Conservation (phyloP, 208 protist genomes). For the Crithidia thermophila region DNA sequence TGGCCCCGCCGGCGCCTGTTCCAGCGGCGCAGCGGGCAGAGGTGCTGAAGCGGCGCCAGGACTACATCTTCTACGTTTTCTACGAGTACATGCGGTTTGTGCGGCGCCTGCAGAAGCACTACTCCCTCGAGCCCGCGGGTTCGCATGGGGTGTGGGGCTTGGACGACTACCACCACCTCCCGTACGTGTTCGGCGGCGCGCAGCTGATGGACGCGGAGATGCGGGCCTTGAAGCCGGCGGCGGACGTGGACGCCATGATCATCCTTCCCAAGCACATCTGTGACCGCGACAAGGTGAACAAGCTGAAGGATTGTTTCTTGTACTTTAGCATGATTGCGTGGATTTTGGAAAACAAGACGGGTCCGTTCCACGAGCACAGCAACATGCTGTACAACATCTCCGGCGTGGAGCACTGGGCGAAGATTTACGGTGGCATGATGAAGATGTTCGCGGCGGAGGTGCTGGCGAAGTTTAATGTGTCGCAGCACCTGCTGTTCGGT, state of each 20-base stretch:
- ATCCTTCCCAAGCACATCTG: conserved; percentile 83
- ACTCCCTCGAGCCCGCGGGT: conserved; percentile 96
- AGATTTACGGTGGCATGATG: conserved; percentile 91
- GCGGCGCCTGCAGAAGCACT: conserved; percentile 83
- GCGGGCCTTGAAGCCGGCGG: conserved; percentile 25
- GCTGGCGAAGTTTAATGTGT: conserved; percentile 94
- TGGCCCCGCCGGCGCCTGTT: conserved; percentile 45
- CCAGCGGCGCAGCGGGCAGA: conserved; percentile 22
- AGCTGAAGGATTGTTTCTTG: conserved; percentile 48
- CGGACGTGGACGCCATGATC: conserved; percentile 47
- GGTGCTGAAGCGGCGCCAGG: conserved; percentile 52
- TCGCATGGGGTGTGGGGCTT: conserved; percentile 99
- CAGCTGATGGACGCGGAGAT: conserved; percentile 92
- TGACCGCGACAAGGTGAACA: conserved; percentile 40
- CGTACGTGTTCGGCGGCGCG: conserved; percentile 96
- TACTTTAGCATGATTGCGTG: conserved; percentile 85
- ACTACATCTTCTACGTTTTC: conserved; percentile 92
- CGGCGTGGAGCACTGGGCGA: conserved; percentile 83
- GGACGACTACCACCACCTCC: conserved; percentile 99
- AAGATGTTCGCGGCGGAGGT: conserved; percentile 97
- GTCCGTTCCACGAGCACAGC: conserved; percentile 93
- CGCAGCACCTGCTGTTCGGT: conserved; percentile 96
- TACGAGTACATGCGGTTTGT: conserved; percentile 93
- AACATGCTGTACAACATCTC: conserved; percentile 94
- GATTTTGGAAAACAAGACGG: conserved; percentile 87